Evolutionary conservation across 768 basidiomycete species (phyloP), one percentile per base, ranked within the genome.

Genomic region (Suillus spraguei): DNA sequence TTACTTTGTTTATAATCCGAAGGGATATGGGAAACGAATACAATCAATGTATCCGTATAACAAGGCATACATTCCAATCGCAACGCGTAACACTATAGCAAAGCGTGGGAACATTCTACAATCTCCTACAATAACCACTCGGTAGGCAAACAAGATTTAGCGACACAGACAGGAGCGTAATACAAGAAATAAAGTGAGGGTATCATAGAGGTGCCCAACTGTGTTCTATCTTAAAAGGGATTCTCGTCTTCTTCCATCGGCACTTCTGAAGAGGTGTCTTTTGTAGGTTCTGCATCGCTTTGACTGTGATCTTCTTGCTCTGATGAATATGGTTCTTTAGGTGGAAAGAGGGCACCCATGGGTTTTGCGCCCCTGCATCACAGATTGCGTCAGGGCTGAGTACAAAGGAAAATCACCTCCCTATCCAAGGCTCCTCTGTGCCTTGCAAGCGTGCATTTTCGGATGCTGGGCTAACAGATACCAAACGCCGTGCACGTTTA

Each of bases 191-290:
- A 63, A 72, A 65, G 32, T 47, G 64, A 60, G 69, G 62, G 63
- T 64, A 68, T 68, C 47, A 65, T 66, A 65, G 60, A 50, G 56
- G 20, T 32, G 49, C 65, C 72, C 75, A 2, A 58, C 10, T 41
- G 38, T 22, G 2, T 62, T 60, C 32, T 68, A 56, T 65, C 62
- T 70, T 67, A 87, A 77, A 94, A 93, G 22, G 91, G 91, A 70
- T 91, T 93, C 72, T 88, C 86, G 60, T 87, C 89, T 67, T 86
- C 85, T 60, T 78, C 79, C 69, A 80, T 78, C 38, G 70, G 70
- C 58, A 67, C 63, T 33, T 65, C 65, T 41, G 72, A 66, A 53
- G 68, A 60, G 50, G 70, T 76, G 17, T 66, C 68, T 60, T 76
- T 71, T 47, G 78, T 74, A 59, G 76, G 74, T 38, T 81, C 77